A percentile compares a stretch with the other conserved stretches of the same genome.
phyloP scores from a whole-genome alignment of 495 filamentous ascomycete genomes.

The Penicillium cosmopolitanum region DNA sequence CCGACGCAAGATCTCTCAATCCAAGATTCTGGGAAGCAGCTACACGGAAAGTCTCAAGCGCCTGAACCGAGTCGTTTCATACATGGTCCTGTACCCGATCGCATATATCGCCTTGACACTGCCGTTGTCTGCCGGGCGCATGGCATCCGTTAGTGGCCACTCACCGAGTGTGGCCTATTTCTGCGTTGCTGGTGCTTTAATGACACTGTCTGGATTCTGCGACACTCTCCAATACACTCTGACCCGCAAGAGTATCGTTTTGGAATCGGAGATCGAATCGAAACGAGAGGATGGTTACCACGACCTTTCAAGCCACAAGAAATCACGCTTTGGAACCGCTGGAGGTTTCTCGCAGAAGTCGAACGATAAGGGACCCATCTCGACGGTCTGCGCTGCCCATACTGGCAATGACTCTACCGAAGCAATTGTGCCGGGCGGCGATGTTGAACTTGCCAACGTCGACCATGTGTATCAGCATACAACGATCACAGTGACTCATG shows the following conservation, averaged over 20 bases:
- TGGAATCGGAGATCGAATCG: constrained; percentile 30
- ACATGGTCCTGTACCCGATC: constrained; percentile 70
- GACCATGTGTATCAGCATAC: constrained; percentile 34
- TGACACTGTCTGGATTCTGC: constrained; percentile 68
- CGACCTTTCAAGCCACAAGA: constrained; percentile 15
- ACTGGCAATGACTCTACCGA: constrained; percentile 21
- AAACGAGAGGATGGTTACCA: constrained; percentile 23
- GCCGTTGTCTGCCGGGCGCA: constrained; percentile 65
- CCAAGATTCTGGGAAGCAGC: constrained; percentile 28
- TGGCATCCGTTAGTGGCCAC: constrained; percentile 59
- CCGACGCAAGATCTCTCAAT: constrained; percentile 39
- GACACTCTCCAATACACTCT: constrained; percentile 67
- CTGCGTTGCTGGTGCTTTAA: constrained; percentile 64
- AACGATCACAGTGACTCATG: constrained; percentile 34
- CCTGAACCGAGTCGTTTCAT: constrained; percentile 46
- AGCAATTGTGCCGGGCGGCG: constrained; percentile 17
- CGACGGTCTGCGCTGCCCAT: constrained; percentile 19
- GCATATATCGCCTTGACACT: constrained; percentile 67
- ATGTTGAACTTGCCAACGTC: constrained; percentile 24
- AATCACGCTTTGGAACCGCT: constrained; percentile 10
- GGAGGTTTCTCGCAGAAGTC: constrained; percentile 8
- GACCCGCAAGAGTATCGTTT: constrained; percentile 48
- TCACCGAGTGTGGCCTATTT: constrained; percentile 59
- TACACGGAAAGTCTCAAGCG: constrained; percentile 27
- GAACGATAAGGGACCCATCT: constrained; percentile 18